phyloP scores from a whole-genome alignment of 2,329 filamentous ascomycete genomes.

The Fonsecaea multimorphosa region DNA sequence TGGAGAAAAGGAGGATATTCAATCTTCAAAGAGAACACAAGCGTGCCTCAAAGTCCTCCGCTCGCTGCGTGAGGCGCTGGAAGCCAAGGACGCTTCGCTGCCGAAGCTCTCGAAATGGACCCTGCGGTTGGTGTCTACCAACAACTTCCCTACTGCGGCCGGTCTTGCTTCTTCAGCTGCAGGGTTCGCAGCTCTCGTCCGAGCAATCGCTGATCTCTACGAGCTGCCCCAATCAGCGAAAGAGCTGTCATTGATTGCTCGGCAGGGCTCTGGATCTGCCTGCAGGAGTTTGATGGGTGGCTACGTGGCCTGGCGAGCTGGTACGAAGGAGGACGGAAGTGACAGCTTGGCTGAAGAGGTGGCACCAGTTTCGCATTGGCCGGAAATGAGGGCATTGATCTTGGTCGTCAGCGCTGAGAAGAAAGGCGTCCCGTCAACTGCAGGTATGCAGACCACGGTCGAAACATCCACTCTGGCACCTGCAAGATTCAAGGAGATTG shows the following conservation, averaged over 20 bases:
- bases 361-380: conserved; percentile 89
- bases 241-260: conserved; percentile 84
- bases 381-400: conserved; percentile 88
- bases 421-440: conserved; percentile 91
- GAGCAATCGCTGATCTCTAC: conserved; percentile 90
- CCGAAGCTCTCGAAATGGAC: conserved; percentile 79
- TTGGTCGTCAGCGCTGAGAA: conserved; percentile 92
- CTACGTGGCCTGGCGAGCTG: conserved; percentile 93
- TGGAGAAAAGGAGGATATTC: conserved; percentile 77
- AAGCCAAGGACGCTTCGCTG: conserved; percentile 72
- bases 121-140: conserved; percentile 88
- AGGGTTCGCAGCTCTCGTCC: conserved; percentile 66
- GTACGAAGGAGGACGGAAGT: conserved; percentile 74
- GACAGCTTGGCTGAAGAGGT: conserved; percentile 90
- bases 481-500: conserved; percentile 74
- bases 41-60: conserved; percentile 91
- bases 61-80: conserved; percentile 74
- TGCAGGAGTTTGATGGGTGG: conserved; percentile 86
- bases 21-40: conserved; percentile 83
- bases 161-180: conserved; percentile 70
- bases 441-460: conserved; percentile 97
- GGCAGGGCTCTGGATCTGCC: conserved; percentile 93
- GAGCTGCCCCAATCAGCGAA: conserved; percentile 78
- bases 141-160: conserved; percentile 98
- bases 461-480: conserved; percentile 87